phyloP scores from a whole-genome alignment of 495 filamentous ascomycete genomes.

The Bombardia bombarda region DNA sequence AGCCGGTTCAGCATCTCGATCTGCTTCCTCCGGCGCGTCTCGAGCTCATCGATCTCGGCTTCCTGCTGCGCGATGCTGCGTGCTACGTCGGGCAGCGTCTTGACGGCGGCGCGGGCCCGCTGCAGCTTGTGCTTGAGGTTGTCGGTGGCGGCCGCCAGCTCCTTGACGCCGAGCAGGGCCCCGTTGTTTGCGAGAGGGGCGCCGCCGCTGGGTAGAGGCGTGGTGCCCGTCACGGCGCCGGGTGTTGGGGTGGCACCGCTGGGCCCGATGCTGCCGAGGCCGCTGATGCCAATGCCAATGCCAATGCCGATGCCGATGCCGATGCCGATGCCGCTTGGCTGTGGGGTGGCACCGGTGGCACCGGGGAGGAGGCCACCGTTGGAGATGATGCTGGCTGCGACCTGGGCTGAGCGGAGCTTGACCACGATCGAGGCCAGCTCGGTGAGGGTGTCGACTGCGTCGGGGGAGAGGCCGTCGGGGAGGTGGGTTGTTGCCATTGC shows the following conservation, averaged over 20 bases:
- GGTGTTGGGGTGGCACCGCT: constrained; percentile 12
- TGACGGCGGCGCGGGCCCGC: constrained; percentile 61
- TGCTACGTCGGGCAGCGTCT: constrained; percentile 64
- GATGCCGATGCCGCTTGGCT: neutral
- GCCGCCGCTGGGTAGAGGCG: constrained; percentile 19
- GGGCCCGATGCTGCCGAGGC: neutral
- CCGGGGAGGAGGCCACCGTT: constrained; percentile 12
- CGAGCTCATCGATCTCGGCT: constrained; percentile 67
- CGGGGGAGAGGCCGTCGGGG: constrained; percentile 43
- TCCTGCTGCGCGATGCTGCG: constrained; percentile 71
- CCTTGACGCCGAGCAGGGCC: constrained; percentile 57
- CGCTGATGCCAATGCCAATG: neutral
- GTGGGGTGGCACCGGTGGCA: constrained; percentile 7
- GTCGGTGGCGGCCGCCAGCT: constrained; percentile 66
- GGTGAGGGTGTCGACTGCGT: constrained; percentile 78
- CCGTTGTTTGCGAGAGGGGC: constrained; percentile 7
- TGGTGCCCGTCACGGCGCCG: constrained; percentile 24
- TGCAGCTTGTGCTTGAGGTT: constrained; percentile 72
- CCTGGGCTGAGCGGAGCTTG: constrained; percentile 50
- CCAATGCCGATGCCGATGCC: no score
- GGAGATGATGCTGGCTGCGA: constrained; percentile 9
- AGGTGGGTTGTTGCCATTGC: no score
- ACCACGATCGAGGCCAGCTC: constrained; percentile 69
- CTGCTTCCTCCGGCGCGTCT: constrained; percentile 55
- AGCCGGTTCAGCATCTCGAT: constrained; percentile 42